A percentile compares a stretch with the other conserved stretches of the same genome.
phyloP scores from a whole-genome alignment of 2,329 filamentous ascomycete genomes.

The Xylaria sp. region DNA sequence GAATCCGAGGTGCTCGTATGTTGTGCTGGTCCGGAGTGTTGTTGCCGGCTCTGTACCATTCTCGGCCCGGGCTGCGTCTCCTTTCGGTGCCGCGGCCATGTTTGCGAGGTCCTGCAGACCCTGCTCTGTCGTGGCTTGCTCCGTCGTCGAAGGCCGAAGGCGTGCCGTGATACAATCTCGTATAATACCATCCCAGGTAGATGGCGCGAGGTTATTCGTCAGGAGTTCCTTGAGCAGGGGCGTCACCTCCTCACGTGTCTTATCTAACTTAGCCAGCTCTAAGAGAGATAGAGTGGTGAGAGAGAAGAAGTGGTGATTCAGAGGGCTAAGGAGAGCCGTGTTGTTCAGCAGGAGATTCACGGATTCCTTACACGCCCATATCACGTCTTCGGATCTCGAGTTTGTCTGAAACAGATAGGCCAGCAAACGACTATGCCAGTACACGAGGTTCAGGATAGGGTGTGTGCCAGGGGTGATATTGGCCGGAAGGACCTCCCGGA shows the following conservation, averaged over 20 bases:
- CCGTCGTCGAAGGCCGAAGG: conserved; percentile 33
- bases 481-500: conserved; percentile 58
- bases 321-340: conserved; percentile 51
- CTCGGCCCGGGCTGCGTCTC: conserved; percentile 24
- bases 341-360: conserved; percentile 53
- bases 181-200: conserved; percentile 54
- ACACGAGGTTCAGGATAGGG: conserved; percentile 59
- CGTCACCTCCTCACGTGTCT: conserved; percentile 52
- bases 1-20: conserved; percentile 41
- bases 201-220: conserved; percentile 45
- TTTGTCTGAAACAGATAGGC: conserved; percentile 55
- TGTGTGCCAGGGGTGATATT: conserved; percentile 47
- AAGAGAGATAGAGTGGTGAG: conserved; percentile 56
- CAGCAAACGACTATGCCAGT: conserved; percentile 65
- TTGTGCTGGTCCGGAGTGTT: conserved; percentile 28
- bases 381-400: conserved; percentile 50
- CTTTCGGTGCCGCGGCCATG: conserved; percentile 42
- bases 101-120: conserved; percentile 59
- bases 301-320: conserved; percentile 62
- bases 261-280: conserved; percentile 52
- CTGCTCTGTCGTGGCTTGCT: conserved; percentile 42
- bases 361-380: conserved; percentile 56
- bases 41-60: conserved; percentile 17
- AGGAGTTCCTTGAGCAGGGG: conserved; percentile 51
- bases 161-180: conserved; percentile 46